phyloP scores from a whole-genome alignment of 352 stramenopile species.

The Phytopythium litorale region DNA sequence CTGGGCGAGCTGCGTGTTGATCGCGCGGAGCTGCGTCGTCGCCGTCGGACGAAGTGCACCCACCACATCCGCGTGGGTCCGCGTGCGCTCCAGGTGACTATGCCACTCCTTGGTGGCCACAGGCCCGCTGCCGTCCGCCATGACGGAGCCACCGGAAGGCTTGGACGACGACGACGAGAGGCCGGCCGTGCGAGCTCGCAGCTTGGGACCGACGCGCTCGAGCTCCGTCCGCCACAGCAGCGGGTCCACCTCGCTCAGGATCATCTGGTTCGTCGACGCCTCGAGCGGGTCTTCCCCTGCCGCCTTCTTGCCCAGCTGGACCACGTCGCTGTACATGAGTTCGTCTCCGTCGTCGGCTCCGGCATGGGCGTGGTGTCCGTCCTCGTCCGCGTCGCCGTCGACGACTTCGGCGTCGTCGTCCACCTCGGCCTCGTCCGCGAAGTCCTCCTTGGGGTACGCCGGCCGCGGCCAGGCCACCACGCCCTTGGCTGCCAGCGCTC shows the following conservation, averaged over 20 bases:
- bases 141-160: slow-evolving; percentile 11
- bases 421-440: slow-evolving; percentile 72
- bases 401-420: slow-evolving; percentile 68
- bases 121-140: slow-evolving; percentile 34
- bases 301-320: slow-evolving; percentile 27
- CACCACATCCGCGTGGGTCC: slow-evolving; percentile 67
- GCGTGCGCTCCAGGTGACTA: slow-evolving; percentile 70
- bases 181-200: slow-evolving; percentile 48
- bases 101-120: slow-evolving; percentile 66
- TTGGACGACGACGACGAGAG: slow-evolving; percentile 24
- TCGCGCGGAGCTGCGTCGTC: slow-evolving; percentile 56
- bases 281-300: slow-evolving; percentile 42
- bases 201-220: slow-evolving; percentile 72
- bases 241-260: slow-evolving; percentile 76
- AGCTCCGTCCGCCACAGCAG: slow-evolving; percentile 83
- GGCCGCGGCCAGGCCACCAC: slow-evolving; percentile 60
- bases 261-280: slow-evolving; percentile 83
- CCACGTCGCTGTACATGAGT: slow-evolving; percentile 62
- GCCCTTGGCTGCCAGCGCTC: slow-evolving; percentile 54
- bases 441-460: slow-evolving; percentile 78
- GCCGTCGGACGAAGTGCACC: slow-evolving; percentile 49
- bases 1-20: slow-evolving; percentile 54
- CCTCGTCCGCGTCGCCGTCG: slow-evolving; percentile 39
- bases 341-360: slow-evolving; percentile 34
- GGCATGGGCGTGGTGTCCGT: slow-evolving; percentile 41